Percentiles rank a stretch among this genome's conserved stretches.
phyloP scores from a whole-genome alignment of 495 filamentous ascomycete species.

The Hypomontagnella monticulosa region DNA sequence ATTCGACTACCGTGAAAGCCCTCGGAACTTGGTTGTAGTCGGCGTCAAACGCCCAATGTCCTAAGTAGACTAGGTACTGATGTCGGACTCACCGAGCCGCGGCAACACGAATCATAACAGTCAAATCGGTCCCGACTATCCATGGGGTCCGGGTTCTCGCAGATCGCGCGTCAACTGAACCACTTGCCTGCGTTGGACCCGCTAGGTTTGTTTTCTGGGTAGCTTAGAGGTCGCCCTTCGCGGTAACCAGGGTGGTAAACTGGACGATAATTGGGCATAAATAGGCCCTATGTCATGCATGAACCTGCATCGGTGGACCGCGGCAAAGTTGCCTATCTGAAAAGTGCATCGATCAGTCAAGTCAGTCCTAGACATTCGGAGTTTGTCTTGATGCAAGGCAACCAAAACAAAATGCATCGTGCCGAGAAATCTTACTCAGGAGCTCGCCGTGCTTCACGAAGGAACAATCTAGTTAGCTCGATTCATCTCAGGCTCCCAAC shows the following conservation, averaged over 20 bases:
- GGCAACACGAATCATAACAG: conserved; percentile 14
- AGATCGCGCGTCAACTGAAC: conserved; percentile 35
- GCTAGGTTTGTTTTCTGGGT: conserved; percentile 23
- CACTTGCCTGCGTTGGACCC: conserved; percentile 31
- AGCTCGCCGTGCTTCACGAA: conserved; percentile 16
- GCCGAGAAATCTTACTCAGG: conserved; percentile 20
- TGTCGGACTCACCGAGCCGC: conserved; percentile 32
- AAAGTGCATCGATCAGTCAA: conserved; percentile 35
- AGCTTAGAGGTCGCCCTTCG: conserved; percentile 26
- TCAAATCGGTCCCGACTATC: conserved; percentile 17
- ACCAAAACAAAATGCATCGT: conserved; percentile 23
- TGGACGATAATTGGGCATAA: conserved; percentile 37
- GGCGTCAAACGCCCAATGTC: conserved; percentile 73
- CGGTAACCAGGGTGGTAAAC: conserved; percentile 27
- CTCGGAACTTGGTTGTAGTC: conserved; percentile 87
- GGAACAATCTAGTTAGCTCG: conserved; percentile 10
- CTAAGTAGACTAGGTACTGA: conserved; percentile 20
- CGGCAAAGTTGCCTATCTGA: conserved; percentile 39
- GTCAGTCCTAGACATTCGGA: conserved; percentile 8
- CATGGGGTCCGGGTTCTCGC: conserved; percentile 30
- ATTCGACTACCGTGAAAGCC: conserved; percentile 90
- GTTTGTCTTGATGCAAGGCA: conserved; percentile 32
- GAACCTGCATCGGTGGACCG: conserved; percentile 46
- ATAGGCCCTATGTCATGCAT: conserved; percentile 46
- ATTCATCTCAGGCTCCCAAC: conserved; percentile 12